Base-by-base conservation (phyloP, 257 asterid genomes). In the Eustoma russellianum region DNA sequence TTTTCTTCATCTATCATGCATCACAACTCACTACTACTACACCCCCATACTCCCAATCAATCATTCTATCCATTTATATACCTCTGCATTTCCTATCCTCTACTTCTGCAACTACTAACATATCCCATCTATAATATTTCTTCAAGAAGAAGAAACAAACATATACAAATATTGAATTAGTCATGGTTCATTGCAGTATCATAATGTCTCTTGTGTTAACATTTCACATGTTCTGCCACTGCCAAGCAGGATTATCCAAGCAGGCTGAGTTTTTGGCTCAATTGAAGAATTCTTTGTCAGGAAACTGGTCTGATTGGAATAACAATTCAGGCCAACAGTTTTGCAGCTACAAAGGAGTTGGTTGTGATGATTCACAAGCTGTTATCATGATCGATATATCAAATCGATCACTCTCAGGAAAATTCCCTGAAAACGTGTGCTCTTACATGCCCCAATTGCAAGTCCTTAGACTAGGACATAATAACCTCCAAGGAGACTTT, bases 401-500 rank as follows among this genome's bases (percentile, higher is more conserved):
- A 0, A 77, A 82, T 9, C 79, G 97, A 95, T 68, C 72, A 0
- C 63, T 92, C 38, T 57, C 81, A 3, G 99, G 95, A 5, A 54
- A 33, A 5, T 74, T 92, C 24, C 95, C 97, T 1, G 70, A 59
- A 14, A 64, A 80, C 1, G 53, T 78, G 14, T 92, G 99, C 63
- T 63, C 81, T 3, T 81, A 79, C 51, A 63, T 88, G 28, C 99
- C 97, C 1, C 19, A 44, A 3, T 54, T 92, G 8, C 74, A 73
- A 2, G 58, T 71, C 16, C 93, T 92, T 46, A 79, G 67, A 14
- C 62, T 76, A 2, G 83, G 86, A 14, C 55, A 40, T 3, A 91
- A 91, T 56, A 55, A 52, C 40, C 78, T 91, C 62, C 35, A 44
- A 2, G 85, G 90, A 1, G 60, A 50, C 15, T 64, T 91, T 43